Percentiles rank a stretch among this genome's conserved stretches.
Evolutionary conservation across 192 early-diverging fungal species (phyloP).

Genomic region (Podila epicladia): DNA sequence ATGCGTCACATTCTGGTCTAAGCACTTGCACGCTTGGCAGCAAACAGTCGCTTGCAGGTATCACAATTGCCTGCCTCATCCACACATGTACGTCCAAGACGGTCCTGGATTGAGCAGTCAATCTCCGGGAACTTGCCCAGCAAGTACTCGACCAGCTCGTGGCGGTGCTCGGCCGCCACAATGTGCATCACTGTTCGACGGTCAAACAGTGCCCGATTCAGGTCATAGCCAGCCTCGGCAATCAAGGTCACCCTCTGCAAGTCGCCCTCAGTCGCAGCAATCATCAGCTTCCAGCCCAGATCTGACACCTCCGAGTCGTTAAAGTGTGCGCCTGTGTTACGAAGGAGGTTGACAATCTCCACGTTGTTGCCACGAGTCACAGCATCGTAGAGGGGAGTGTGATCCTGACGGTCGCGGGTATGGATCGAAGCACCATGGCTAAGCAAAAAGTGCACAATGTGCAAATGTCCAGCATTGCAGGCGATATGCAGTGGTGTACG

Average conservation of each 20-base stretch:
- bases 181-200: slow-evolving; percentile 76
- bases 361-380: slow-evolving; percentile 65
- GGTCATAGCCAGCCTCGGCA: slow-evolving; percentile 68
- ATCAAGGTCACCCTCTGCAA: slow-evolving; percentile 20
- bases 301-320: slow-evolving; percentile 83
- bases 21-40: background rate
- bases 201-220: slow-evolving; percentile 72
- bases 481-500: slow-evolving; percentile 91
- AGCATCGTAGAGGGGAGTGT: slow-evolving; percentile 91
- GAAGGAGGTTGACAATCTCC: slow-evolving; percentile 74
- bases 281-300: slow-evolving; percentile 62
- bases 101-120: slow-evolving; percentile 56
- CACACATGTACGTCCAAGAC: slow-evolving; percentile 63
- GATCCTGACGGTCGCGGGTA: slow-evolving; percentile 85
- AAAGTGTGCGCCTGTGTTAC: slow-evolving; percentile 90
- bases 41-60: slow-evolving; percentile 12
- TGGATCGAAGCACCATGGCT: slow-evolving; percentile 91
- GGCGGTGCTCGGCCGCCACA: slow-evolving; percentile 60
- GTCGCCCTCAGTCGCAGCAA: slow-evolving; percentile 44
- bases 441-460: slow-evolving; percentile 80
- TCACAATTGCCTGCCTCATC: slow-evolving; percentile 57
- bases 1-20: too few species aligned
- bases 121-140: slow-evolving; percentile 55
- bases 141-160: slow-evolving; percentile 55
- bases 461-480: slow-evolving; percentile 76